Evolutionary conservation across 306 rosid genomes (phyloP).

Genomic region (Mimosa pudica): DNA sequence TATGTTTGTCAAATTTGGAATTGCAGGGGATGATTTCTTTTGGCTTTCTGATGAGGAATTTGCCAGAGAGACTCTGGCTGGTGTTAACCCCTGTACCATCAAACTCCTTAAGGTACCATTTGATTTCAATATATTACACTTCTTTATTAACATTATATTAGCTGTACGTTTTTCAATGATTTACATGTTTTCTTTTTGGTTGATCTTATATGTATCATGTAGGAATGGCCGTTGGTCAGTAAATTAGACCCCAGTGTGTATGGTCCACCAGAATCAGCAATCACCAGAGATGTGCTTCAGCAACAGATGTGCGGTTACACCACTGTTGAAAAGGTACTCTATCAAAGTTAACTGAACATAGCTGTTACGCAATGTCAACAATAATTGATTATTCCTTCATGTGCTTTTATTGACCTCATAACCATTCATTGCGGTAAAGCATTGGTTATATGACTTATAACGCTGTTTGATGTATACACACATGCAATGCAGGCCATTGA

Average conservation of each 20-base stretch:
- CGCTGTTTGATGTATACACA: background rate
- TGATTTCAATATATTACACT: background rate
- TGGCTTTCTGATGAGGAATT: slow-evolving; percentile 81
- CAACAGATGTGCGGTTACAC: slow-evolving; percentile 39
- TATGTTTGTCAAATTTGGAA: slow-evolving; percentile 19
- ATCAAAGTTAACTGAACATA: background rate
- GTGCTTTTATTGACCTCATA: background rate
- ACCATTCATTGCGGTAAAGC: background rate
- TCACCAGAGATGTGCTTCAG: slow-evolving; percentile 48
- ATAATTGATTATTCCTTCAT: background rate
- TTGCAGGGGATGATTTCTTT: slow-evolving; percentile 73
- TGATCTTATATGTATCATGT: background rate
- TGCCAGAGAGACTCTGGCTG: slow-evolving; percentile 61
- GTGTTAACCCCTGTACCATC: slow-evolving; percentile 50
- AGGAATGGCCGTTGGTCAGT: slow-evolving; percentile 56
- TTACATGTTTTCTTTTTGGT: background rate
- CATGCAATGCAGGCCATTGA: slow-evolving; percentile 42
- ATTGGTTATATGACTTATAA: background rate
- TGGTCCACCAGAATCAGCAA: slow-evolving; percentile 56
- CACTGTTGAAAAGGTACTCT: slow-evolving; percentile 47
- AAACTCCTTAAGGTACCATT: slow-evolving; percentile 45
- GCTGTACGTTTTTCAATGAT: background rate
- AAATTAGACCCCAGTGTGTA: slow-evolving; percentile 45
- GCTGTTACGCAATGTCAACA: background rate
- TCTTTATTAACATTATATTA: background rate